Evolutionary conservation across 2,329 filamentous ascomycete species (phyloP).

Genomic region (Trichophyton mentagrophytes): DNA sequence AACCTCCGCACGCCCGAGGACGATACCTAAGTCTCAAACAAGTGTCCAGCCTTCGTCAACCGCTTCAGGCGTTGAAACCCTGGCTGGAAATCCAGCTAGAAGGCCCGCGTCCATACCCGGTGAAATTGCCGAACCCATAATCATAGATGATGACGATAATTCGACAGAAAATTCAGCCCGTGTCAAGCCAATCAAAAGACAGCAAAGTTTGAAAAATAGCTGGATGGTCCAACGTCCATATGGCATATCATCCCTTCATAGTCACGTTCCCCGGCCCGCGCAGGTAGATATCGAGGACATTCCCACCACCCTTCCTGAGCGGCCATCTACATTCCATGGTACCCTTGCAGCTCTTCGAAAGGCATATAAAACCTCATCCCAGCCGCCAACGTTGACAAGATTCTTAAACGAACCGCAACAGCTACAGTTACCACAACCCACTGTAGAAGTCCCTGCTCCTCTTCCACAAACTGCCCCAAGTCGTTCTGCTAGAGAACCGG

Average conservation of each 20-base stretch:
- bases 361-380: constrained; percentile 17
- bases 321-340: constrained; percentile 20
- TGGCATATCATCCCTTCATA: constrained; percentile 26
- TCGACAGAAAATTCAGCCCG: neutral
- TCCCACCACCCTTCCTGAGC: constrained; percentile 10
- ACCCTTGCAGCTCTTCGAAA: constrained; percentile 24
- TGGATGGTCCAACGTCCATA: constrained; percentile 26
- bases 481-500: neutral
- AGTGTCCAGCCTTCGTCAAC: neutral
- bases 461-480: neutral
- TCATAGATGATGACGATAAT: neutral
- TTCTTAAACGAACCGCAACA: constrained; percentile 19
- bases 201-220: neutral
- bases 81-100: neutral
- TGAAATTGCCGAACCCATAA: neutral
- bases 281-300: constrained; percentile 19
- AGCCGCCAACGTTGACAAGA: constrained; percentile 23
- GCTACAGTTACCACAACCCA: neutral
- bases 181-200: neutral
- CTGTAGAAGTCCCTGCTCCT: neutral
- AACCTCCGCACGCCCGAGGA: neutral
- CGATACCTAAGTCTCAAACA: neutral
- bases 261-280: constrained; percentile 26
- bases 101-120: neutral
- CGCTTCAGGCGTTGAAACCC: neutral